phyloP scores from a whole-genome alignment of 2,329 filamentous ascomycete genomes.

The Pseudogymnoascus destructans region DNA sequence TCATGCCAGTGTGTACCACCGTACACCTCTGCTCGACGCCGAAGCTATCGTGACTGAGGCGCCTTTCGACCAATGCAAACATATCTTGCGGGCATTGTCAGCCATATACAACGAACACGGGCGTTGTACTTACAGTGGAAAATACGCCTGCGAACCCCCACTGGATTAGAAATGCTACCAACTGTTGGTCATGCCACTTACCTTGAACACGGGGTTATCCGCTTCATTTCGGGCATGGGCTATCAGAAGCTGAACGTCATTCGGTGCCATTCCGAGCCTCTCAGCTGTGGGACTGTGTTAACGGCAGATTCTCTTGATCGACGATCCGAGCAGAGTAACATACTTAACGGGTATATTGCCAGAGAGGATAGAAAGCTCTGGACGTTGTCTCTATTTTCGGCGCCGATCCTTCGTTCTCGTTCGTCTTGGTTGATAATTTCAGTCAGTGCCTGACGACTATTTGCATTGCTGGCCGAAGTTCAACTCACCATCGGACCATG shows the following conservation, averaged over 20 bases:
- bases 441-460: constrained; percentile 4
- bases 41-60: constrained; percentile 17
- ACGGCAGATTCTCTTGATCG: not conserved
- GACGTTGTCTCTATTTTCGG: constrained; percentile 40
- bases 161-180: not conserved
- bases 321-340: constrained; percentile 18
- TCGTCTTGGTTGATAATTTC: constrained; percentile 29
- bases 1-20: not conserved
- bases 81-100: constrained; percentile 32
- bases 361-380: constrained; percentile 41
- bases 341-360: constrained; percentile 41
- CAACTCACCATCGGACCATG: constrained; percentile 52
- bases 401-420: constrained; percentile 40
- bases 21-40: not conserved
- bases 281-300: constrained; percentile 9
- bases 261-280: constrained; percentile 38
- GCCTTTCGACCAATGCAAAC: constrained; percentile 51
- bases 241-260: constrained; percentile 44
- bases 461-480: not conserved
- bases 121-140: constrained; percentile 39
- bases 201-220: constrained; percentile 41
- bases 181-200: constrained; percentile 24
- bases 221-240: constrained; percentile 43
- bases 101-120: constrained; percentile 11
- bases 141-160: constrained; percentile 36